phyloP scores from a whole-genome alignment of 108 stramenopile species.

The Cyclotella atomus region DNA sequence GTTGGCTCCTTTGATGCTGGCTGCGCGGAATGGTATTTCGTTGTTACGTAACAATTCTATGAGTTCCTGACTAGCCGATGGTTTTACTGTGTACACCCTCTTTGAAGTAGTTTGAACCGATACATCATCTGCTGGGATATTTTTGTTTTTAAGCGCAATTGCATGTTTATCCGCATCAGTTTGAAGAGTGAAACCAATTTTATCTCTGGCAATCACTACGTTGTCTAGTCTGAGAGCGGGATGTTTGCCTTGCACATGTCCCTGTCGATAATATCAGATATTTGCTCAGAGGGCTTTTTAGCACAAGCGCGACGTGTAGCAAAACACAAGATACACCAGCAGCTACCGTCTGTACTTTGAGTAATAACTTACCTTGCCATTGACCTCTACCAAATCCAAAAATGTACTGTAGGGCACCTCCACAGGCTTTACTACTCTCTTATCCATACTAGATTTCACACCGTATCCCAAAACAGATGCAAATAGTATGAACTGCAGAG shows the following conservation, averaged over 20 bases:
- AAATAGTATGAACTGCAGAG: neutral
- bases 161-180: conserved; percentile 43
- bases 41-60: conserved; percentile 56
- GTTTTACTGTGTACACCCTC: conserved; percentile 62
- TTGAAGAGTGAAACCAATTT: conserved; percentile 56
- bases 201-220: conserved; percentile 64
- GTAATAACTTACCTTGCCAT: conserved; percentile 28
- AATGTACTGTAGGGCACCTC: conserved; percentile 74
- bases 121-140: conserved; percentile 35
- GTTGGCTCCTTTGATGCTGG: conserved; percentile 50
- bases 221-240: conserved; percentile 55
- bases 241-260: conserved; percentile 39
- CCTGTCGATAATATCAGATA: neutral
- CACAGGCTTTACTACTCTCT: neutral
- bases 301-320: neutral
- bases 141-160: conserved; percentile 35
- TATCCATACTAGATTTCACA: neutral
- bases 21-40: conserved; percentile 71
- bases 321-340: neutral
- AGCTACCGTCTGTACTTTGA: neutral
- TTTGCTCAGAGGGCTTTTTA: no score
- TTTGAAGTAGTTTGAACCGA: conserved; percentile 24
- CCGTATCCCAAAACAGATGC: neutral
- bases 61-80: conserved; percentile 65
- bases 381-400: conserved; percentile 69